A percentile compares a stretch with the other conserved stretches of the same genome.
Conservation (phyloP, 1,139 yeast species). For the Sugiyamaella japonica region DNA sequence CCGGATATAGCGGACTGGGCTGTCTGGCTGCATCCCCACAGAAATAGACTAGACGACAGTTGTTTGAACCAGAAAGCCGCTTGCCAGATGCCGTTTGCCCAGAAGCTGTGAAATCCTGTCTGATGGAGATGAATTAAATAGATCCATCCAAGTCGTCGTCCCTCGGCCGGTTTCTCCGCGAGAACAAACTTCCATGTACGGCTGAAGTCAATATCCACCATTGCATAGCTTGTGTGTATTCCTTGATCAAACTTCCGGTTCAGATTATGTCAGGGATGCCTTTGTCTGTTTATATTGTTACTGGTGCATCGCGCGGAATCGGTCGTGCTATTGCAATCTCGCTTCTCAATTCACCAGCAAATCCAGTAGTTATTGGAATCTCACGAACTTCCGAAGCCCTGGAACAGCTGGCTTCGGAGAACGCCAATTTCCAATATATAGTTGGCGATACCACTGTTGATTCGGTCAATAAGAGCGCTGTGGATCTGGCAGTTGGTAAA, state of each 20-base stretch:
- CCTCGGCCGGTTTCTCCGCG: too few relatives aligned
- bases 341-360: constrained; percentile 43
- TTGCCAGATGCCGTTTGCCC: too few relatives aligned
- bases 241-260: too few relatives aligned
- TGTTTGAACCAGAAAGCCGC: too few relatives aligned
- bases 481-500: constrained; percentile 49
- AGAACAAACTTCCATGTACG: too few relatives aligned
- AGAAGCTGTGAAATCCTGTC: too few relatives aligned
- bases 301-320: constrained; percentile 73
- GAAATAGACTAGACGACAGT: background rate
- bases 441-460: constrained; percentile 67
- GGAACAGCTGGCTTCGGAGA: constrained; percentile 40
- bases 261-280: background rate
- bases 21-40: too few relatives aligned
- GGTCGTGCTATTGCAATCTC: constrained; percentile 68
- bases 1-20: too few relatives aligned
- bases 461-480: constrained; percentile 44
- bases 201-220: background rate
- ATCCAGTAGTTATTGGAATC: constrained; percentile 61
- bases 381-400: constrained; percentile 63
- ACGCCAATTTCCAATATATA: constrained; percentile 46
- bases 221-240: too few relatives aligned
- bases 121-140: too few relatives aligned
- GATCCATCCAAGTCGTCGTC: too few relatives aligned
- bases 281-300: constrained; percentile 50